Percentiles rank a stretch among this genome's conserved stretches.
Conservation (phyloP, 495 filamentous ascomycete genomes). For the Penicillium fimorum region DNA sequence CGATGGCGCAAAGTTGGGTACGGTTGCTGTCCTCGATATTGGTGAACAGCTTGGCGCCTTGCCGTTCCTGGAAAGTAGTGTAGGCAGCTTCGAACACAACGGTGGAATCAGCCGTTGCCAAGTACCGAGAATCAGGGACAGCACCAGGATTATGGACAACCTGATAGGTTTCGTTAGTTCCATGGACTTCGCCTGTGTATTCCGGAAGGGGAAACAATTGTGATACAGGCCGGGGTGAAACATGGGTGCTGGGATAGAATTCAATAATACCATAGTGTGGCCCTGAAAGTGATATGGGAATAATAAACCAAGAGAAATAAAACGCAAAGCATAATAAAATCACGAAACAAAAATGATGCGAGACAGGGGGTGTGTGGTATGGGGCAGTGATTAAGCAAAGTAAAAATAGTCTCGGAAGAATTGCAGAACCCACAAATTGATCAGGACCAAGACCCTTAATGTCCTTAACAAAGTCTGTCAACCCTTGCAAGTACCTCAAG, state of each 20-base stretch:
- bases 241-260: neutral
- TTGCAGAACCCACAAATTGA: conserved; percentile 36
- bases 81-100: conserved; percentile 50
- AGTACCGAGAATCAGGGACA: conserved; percentile 46
- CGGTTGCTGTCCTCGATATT: conserved; percentile 36
- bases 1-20: conserved; percentile 36
- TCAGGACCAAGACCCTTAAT: conserved; percentile 36
- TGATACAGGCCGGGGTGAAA: conserved; percentile 1
- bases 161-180: conserved; percentile 28
- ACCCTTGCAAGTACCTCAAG: conserved; percentile 37
- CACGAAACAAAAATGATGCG: neutral
- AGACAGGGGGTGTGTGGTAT: conserved; percentile 12
- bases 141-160: conserved; percentile 51
- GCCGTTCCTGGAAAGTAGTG: conserved; percentile 39
- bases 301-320: neutral
- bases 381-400: conserved; percentile 5
- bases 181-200: conserved; percentile 20
- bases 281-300: neutral
- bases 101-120: conserved; percentile 41
- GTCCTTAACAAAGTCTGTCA: conserved; percentile 37
- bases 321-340: neutral
- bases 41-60: conserved; percentile 33
- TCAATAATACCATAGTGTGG: conserved; percentile 9
- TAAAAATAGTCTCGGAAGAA: conserved; percentile 9
- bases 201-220: conserved; percentile 12